These are phyloP conservation scores for Cucurbita maxima DNA, from an alignment of 306 rosid genomes.

Conservation along the genomic window DNA sequence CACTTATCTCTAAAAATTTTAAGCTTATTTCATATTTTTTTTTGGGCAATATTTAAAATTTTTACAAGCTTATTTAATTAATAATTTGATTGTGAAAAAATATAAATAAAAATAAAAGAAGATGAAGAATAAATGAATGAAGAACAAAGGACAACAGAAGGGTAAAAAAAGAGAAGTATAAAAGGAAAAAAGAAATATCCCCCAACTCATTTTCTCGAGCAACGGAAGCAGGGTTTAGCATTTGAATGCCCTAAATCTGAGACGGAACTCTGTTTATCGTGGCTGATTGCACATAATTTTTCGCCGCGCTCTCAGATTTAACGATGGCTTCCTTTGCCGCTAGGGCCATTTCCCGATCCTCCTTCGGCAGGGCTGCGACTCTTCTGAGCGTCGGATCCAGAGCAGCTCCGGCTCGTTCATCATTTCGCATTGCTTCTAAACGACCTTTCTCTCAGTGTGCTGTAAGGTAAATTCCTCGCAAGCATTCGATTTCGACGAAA, in stretches of 20 bases:
- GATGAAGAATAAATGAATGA: too few relatives aligned
- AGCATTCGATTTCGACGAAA: background rate
- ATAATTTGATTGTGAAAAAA: too few relatives aligned
- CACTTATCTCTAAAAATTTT: too few relatives aligned
- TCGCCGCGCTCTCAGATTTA: slow-evolving; percentile 1
- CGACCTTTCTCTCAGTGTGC: slow-evolving; percentile 32
- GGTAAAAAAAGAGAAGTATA: too few relatives aligned
- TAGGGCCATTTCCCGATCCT: slow-evolving; percentile 57
- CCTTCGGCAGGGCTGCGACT: slow-evolving; percentile 22
- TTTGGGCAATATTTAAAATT: too few relatives aligned
- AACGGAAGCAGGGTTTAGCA: background rate
- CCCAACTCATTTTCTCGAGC: background rate
- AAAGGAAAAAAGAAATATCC: too few relatives aligned
- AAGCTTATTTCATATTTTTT: too few relatives aligned
- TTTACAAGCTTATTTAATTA: too few relatives aligned
- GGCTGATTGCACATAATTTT: background rate
- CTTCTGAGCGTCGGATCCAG: slow-evolving; percentile 42
- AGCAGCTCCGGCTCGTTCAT: slow-evolving; percentile 34
- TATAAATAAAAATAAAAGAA: too few relatives aligned
- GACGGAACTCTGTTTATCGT: background rate
- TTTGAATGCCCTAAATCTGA: background rate
- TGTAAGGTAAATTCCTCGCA: slow-evolving; percentile 26
- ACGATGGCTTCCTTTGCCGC: slow-evolving; percentile 60
- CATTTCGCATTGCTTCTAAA: slow-evolving; percentile 38
- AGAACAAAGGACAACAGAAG: too few relatives aligned